phyloP scores from a whole-genome alignment of 2,329 filamentous ascomycete genomes.

The Exophiala dermatitidis region DNA sequence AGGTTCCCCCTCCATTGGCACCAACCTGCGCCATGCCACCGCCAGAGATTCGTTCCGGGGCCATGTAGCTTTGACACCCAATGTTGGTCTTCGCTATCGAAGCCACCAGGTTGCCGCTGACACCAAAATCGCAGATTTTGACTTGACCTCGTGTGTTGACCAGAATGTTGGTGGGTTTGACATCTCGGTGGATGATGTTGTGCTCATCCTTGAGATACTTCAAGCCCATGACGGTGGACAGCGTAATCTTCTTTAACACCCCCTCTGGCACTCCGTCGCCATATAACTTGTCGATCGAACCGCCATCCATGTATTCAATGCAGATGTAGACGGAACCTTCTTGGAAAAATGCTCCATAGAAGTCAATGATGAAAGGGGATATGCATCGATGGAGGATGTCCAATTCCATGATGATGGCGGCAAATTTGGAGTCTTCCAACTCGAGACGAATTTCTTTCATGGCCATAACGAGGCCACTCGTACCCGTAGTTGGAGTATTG shows the following conservation, averaged over 20 bases:
- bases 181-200: slow-evolving; percentile 97
- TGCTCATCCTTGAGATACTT: slow-evolving; percentile 95
- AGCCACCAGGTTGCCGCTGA: slow-evolving; percentile 90
- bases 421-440: slow-evolving; percentile 92
- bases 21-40: slow-evolving; percentile 68
- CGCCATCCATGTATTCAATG: slow-evolving; percentile 98
- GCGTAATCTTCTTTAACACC: slow-evolving; percentile 81
- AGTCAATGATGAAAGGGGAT: slow-evolving; percentile 95
- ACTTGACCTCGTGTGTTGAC: slow-evolving; percentile 83
- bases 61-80: slow-evolving; percentile 99
- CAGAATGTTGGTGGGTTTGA: slow-evolving; percentile 98
- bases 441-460: slow-evolving; percentile 99
- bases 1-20: slow-evolving; percentile 65
- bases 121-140: slow-evolving; percentile 98
- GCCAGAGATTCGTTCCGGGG: slow-evolving; percentile 86
- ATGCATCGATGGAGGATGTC: slow-evolving; percentile 92
- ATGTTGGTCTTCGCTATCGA: slow-evolving; percentile 99
- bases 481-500: slow-evolving; percentile 32
- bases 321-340: slow-evolving; percentile 98
- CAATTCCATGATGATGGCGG: slow-evolving; percentile 93
- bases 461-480: slow-evolving; percentile 79
- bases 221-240: slow-evolving; percentile 81
- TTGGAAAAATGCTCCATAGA: slow-evolving; percentile 98
- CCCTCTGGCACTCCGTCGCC: slow-evolving; percentile 81
- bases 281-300: slow-evolving; percentile 95